Conservation (phyloP, 805 yeast genomes). For the Sungouiella thailandica region DNA sequence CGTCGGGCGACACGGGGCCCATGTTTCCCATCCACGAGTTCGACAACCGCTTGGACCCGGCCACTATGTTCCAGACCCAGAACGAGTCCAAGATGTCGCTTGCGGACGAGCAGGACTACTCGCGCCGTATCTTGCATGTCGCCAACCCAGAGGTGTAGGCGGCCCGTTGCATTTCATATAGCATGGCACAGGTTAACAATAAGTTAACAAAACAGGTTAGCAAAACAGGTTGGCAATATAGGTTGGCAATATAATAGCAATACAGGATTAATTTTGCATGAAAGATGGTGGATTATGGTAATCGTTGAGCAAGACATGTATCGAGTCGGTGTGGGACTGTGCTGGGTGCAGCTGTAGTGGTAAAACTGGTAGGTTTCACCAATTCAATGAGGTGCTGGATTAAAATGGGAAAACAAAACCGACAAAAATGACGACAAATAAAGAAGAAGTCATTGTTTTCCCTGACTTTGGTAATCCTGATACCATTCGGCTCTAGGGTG, state of each 20-base stretch:
- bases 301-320: too few relatives aligned
- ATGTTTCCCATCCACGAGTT: slow-evolving; percentile 32
- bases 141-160: slow-evolving; percentile 12
- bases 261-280: background rate
- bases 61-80: slow-evolving; percentile 10
- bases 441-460: too few relatives aligned
- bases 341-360: too few relatives aligned
- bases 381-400: too few relatives aligned
- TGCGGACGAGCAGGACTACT: slow-evolving; percentile 16
- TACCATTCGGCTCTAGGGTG: too few relatives aligned
- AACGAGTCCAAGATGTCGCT: slow-evolving; percentile 13
- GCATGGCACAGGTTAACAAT: background rate
- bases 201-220: background rate
- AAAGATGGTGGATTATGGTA: too few relatives aligned
- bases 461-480: too few relatives aligned
- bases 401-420: too few relatives aligned
- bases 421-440: too few relatives aligned
- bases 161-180: background rate
- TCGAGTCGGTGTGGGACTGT: too few relatives aligned
- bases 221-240: background rate
- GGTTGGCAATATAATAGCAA: background rate
- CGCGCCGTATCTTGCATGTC: slow-evolving; percentile 15
- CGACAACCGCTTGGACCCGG: slow-evolving; percentile 14
- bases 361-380: too few relatives aligned
- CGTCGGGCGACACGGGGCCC: slow-evolving; percentile 7